Evolutionary conservation across 352 stramenopile species (phyloP), one percentile per base, ranked within the genome.

Genomic region (Phytophthora europaea): DNA sequence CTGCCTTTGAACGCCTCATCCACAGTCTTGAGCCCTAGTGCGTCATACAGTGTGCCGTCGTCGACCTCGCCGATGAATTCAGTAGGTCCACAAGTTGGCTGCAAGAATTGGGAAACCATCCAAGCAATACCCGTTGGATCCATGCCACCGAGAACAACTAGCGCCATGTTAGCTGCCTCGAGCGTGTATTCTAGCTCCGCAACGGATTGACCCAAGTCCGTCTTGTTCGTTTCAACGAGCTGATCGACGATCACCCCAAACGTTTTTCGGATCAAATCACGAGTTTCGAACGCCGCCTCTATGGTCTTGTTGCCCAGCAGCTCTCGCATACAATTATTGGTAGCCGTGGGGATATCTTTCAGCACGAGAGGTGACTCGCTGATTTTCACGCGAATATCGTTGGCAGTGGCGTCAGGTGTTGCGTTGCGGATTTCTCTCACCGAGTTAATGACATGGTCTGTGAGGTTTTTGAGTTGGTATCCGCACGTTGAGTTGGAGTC

Each of bases 61-160:
- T 86, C 79, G 36, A 81, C 75, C 3, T 81, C 74, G 12, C 70
- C 74, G 0, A 81, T 47, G 20, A 78, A 78, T 6, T 45, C 33
- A 2, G 74, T 76, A 2, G 74, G 74, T 10, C 70, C 74, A 71
- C 74, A 81, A 18, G 40, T 71, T 31, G 79, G 76, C 47, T 88
- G 76, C 9, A 88, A 58, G 54, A 82, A 88, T 47, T 86, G 68
- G 4, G 73, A 67, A 4, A 79, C 50, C 76, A 88, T 77, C 47
- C 76, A 73, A 0, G 67, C 66, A 28, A 88, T 79, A 7, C 79
- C 70, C 1, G 79, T 84, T 1, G 79, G 78, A 62, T 89, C 81
- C 28, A 89, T 65, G 5, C 58, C 69, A 15, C 70, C 54, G n/a
- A 89, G 48, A 8, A 84, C 67, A 18, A 71, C 52, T 10, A 82